phyloP scores from a whole-genome alignment of 805 yeast genomes.

The Metahyphopichia silvanorum region DNA sequence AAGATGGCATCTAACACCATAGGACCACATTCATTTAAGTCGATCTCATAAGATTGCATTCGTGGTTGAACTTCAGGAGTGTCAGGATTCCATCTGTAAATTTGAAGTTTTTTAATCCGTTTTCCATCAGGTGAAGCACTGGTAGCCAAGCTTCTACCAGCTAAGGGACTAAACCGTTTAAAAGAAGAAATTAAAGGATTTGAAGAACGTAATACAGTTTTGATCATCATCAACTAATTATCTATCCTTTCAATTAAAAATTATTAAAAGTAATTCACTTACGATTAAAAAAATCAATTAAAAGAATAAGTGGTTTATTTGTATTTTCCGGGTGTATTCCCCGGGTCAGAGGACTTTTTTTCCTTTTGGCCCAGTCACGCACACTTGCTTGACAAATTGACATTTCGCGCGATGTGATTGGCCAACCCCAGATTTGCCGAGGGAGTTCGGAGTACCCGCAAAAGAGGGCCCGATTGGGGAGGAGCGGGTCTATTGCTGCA shows the following conservation, averaged over 20 bases:
- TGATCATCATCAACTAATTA: too few relatives aligned
- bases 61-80: slow-evolving; percentile 89
- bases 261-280: slow-evolving; percentile 1
- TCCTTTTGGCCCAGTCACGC: too few relatives aligned
- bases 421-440: slow-evolving; percentile 1
- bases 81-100: slow-evolving; percentile 98
- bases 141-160: slow-evolving; percentile 43
- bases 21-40: slow-evolving; percentile 92
- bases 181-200: not conserved
- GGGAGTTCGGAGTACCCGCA: too few relatives aligned
- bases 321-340: slow-evolving; percentile 1
- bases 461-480: too few relatives aligned
- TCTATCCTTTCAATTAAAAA: not conserved
- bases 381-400: not conserved
- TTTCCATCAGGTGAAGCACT: slow-evolving; percentile 49
- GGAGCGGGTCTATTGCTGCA: too few relatives aligned
- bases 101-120: slow-evolving; percentile 77
- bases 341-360: slow-evolving; percentile 1
- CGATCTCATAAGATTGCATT: slow-evolving; percentile 78
- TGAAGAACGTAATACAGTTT: too few relatives aligned
- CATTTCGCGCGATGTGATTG: not conserved
- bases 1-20: slow-evolving; percentile 95
- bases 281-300: too few relatives aligned
- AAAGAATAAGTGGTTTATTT: too few relatives aligned
- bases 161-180: not conserved